Conservation (phyloP, 176 grass and related monocot species). For the Thinopyrum elongatum region DNA sequence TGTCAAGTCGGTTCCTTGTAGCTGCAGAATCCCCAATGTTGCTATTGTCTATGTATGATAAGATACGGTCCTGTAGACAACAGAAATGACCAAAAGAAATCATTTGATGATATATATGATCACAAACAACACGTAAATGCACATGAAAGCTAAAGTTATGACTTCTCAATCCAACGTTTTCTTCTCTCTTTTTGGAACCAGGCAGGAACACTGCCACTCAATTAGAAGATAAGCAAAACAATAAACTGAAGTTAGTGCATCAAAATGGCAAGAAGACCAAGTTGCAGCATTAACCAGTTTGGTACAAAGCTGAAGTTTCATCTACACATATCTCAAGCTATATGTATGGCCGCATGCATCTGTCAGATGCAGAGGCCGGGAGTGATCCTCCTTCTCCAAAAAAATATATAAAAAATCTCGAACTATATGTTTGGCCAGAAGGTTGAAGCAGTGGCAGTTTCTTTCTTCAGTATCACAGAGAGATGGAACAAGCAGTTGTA, state of each 20-base stretch:
- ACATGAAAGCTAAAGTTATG: background rate
- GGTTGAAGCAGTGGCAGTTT: background rate
- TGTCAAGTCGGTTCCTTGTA: conserved; percentile 55
- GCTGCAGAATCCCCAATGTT: conserved; percentile 41
- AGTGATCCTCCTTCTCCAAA: too few species aligned
- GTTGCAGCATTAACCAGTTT: background rate
- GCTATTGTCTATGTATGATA: conserved; percentile 44
- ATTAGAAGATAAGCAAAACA: background rate
- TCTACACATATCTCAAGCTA: background rate
- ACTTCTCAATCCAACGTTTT: background rate
- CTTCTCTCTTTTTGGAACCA: background rate
- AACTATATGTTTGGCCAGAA: background rate
- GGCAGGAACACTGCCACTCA: background rate
- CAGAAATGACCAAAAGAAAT: background rate
- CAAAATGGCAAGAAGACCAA: background rate
- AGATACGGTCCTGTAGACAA: conserved; percentile 35
- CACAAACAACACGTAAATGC: background rate
- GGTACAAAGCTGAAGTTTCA: background rate
- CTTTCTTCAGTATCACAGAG: background rate
- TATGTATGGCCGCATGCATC: background rate
- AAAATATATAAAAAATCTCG: too few species aligned
- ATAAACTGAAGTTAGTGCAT: background rate
- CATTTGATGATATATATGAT: background rate
- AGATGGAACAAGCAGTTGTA: background rate
- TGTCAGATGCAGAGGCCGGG: too few species aligned